A percentile compares a stretch with the other conserved stretches of the same genome.
phyloP scores from a whole-genome alignment of 1,284 basidiomycete species.

The Pterulicium gracile region DNA sequence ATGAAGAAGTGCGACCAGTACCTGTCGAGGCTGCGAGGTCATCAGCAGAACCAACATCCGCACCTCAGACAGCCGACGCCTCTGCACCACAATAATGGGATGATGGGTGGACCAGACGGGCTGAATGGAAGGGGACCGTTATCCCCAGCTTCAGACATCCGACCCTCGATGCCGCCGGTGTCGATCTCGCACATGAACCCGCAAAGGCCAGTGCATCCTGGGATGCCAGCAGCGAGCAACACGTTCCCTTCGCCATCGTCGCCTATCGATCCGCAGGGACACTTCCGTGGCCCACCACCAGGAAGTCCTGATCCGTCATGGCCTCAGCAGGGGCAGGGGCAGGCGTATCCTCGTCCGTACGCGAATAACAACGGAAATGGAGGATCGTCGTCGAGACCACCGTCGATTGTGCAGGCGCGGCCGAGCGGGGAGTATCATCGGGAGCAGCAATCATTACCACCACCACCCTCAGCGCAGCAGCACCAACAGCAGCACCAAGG shows the following conservation, averaged over 20 bases:
- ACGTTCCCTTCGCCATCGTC: neutral
- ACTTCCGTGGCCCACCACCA: neutral
- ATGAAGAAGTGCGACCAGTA: conserved; percentile 85
- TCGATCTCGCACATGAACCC: neutral
- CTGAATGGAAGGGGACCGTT: neutral
- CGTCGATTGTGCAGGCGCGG: neutral
- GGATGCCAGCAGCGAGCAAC: neutral
- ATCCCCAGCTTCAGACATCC: neutral
- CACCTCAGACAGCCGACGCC: conserved; percentile 17
- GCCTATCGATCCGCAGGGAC: neutral
- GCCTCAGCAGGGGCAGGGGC: neutral
- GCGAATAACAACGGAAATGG: neutral
- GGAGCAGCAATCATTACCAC: too few relatives aligned
- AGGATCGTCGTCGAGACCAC: neutral
- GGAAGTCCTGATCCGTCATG: neutral
- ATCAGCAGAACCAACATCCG: conserved; percentile 19
- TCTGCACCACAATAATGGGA: conserved; percentile 28
- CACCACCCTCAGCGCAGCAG: too few relatives aligned
- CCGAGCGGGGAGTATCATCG: neutral
- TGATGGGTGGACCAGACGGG: neutral
- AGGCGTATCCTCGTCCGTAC: neutral
- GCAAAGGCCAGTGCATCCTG: neutral
- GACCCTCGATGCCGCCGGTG: neutral
- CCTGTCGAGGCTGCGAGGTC: conserved; percentile 31
- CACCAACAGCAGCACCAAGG: too few relatives aligned